Conservation (phyloP, 495 filamentous ascomycete genomes). For the Hypomontagnella submonticulosa region DNA sequence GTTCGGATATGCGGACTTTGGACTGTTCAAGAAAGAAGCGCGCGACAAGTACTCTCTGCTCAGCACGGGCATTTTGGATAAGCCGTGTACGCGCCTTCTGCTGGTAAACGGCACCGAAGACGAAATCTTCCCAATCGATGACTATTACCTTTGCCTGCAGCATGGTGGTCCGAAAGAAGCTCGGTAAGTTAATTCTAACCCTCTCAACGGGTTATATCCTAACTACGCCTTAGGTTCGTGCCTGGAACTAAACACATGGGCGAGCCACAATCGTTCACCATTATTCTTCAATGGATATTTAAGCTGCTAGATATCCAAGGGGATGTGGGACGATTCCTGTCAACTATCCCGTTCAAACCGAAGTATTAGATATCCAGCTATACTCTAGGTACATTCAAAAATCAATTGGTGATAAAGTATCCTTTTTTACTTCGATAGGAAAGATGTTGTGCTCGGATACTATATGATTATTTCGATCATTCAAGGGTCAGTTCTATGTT, state of each 20-base stretch:
- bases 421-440: too few species aligned
- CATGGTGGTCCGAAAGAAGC: conserved; percentile 73
- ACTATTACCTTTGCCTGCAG: conserved; percentile 67
- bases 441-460: too few species aligned
- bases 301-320: conserved; percentile 33
- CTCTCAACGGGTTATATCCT: background rate
- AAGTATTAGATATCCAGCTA: conserved; percentile 19
- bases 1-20: conserved; percentile 67
- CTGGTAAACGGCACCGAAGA: conserved; percentile 75
- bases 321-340: conserved; percentile 32
- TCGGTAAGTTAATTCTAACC: conserved; percentile 45
- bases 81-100: conserved; percentile 68
- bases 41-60: conserved; percentile 73
- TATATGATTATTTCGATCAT: too few species aligned
- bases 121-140: conserved; percentile 77
- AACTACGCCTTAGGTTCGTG: conserved; percentile 23
- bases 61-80: conserved; percentile 69
- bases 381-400: background rate
- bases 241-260: conserved; percentile 38
- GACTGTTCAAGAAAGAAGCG: conserved; percentile 67
- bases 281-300: conserved; percentile 38
- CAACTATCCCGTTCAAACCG: conserved; percentile 35
- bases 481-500: too few species aligned
- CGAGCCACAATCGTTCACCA: conserved; percentile 25
- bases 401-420: too few species aligned